These are phyloP conservation scores for Talaromyces sp. DNA, from an alignment of 2,329 filamentous ascomycete genomes.

Conservation along the genomic window DNA sequence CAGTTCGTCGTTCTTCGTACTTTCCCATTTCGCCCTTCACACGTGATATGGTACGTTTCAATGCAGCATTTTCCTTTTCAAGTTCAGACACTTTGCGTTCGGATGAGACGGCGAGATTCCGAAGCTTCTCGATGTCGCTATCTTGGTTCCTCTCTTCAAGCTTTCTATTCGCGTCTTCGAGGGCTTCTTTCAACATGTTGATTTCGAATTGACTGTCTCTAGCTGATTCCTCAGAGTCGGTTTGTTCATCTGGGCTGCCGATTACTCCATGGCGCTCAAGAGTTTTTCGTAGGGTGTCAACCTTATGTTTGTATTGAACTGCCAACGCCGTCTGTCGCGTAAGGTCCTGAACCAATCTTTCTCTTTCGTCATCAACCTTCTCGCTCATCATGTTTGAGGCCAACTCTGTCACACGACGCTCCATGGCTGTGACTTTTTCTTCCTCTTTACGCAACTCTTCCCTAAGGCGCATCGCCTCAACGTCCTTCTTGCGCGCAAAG, in stretches of 20 bases:
- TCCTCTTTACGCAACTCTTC: conserved; percentile 53
- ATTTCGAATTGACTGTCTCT: conserved; percentile 27
- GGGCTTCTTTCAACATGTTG: conserved; percentile 32
- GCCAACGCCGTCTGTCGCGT: conserved; percentile 45
- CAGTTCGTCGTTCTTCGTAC: conserved; percentile 42
- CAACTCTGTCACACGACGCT: conserved; percentile 41
- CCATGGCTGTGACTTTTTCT: conserved; percentile 43
- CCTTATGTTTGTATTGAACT: conserved; percentile 45
- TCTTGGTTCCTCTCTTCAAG: conserved; percentile 34
- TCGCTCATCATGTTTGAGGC: conserved; percentile 39
- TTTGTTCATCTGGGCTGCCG: conserved; percentile 26
- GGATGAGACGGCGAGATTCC: conserved; percentile 35
- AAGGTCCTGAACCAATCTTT: conserved; percentile 41
- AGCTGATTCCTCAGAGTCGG: conserved; percentile 27
- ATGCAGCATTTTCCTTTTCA: conserved; percentile 39
- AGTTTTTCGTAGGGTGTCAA: conserved; percentile 34
- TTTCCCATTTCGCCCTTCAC: conserved; percentile 43
- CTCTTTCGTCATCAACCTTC: conserved; percentile 33
- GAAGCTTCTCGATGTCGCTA: conserved; percentile 35
- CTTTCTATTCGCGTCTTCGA: conserved; percentile 34
- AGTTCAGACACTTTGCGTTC: conserved; percentile 41
- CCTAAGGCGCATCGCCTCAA: conserved; percentile 51
- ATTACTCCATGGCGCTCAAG: conserved; percentile 42
- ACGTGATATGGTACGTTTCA: conserved; percentile 41
- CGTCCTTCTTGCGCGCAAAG: conserved; percentile 59